Base-by-base conservation (phyloP, 306 rosid genomes). In the Hippophae gyantsensis region DNA sequence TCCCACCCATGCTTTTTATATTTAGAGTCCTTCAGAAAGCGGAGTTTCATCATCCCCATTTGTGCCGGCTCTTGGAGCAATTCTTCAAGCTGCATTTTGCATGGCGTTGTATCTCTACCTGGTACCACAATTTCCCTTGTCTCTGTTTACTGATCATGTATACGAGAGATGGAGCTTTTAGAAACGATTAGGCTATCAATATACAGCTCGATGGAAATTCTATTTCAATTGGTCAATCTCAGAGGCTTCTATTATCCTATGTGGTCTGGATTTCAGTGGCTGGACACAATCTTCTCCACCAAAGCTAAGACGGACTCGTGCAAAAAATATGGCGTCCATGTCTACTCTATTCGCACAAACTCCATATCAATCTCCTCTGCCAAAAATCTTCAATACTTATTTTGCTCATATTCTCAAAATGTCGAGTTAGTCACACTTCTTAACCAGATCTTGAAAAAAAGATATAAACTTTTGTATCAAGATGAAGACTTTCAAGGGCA, bases 151-250 rank as follows among this genome's bases (percentile, higher is more conserved):
- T 2, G 90, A 89, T 60, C 86, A 92, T 57, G 26, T 84, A 13
- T 93, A 89, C 76, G 84, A 84, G 6, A 82, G 79, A 66, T 88
- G 90, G 88, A 72, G 84, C 61, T 86, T 93, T 75, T 84, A 82
- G 93, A 86, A 76, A 72, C 81, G 86, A 46, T 62, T 93, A 70
- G 64, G 89, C 48, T 89, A 86, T 79, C 99, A 93, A 71, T 93
- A 82, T 56, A 86, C 89, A 0, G 97, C 99, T 23, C 88, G 99
- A 13, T 93, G 99, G 99, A 93, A 93, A 61, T 93, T 89, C 71
- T 93, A 93, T 71, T 93, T 93, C 78, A 89, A 89, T 76, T 93
- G 99, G 99, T 93, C 97, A 10, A 84, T 93, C 67, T 84, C 99
- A 13, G 99, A 93, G 77, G 95, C 97, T 56, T 72, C 99, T 32